Percentiles rank a stretch among this genome's conserved stretches.
Conservation (phyloP, 768 basidiomycete species). For the Termitomyces bulborhizus region DNA sequence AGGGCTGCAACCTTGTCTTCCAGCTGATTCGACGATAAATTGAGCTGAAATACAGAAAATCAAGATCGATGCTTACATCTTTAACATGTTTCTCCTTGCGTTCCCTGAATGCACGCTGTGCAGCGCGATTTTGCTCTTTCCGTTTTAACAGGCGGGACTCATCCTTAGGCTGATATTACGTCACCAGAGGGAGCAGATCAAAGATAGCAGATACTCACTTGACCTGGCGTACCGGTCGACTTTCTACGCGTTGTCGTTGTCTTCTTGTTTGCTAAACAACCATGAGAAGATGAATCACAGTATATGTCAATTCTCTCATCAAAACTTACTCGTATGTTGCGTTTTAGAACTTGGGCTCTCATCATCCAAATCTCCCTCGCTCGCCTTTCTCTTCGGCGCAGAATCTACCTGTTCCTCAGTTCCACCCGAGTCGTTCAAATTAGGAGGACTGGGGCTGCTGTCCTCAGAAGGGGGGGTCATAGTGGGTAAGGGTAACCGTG, state of each 20-base stretch:
- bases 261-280: constrained; percentile 16
- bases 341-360: constrained; percentile 64
- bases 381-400: constrained; percentile 73
- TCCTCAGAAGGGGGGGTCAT: constrained; percentile 66
- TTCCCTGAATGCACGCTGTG: constrained; percentile 95
- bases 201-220: constrained; percentile 17
- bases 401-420: constrained; percentile 39
- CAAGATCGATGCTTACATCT: constrained; percentile 56
- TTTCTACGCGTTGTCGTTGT: constrained; percentile 25
- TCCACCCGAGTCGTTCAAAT: constrained; percentile 27
- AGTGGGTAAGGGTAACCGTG: constrained; percentile 41
- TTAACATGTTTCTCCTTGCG: constrained; percentile 97
- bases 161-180: constrained; percentile 43
- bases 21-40: constrained; percentile 40
- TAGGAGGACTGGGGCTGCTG: constrained; percentile 74
- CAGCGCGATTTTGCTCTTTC: constrained; percentile 96
- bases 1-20: constrained; percentile 89
- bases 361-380: constrained; percentile 51
- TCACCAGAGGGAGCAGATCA: constrained; percentile 4
- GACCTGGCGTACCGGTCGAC: constrained; percentile 22
- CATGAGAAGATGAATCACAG: not conserved
- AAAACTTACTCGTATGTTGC: constrained; percentile 52
- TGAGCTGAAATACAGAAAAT: not conserved
- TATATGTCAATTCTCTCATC: not conserved
- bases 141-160: constrained; percentile 76